phyloP scores from a whole-genome alignment of 805 yeast genomes.

The Spathaspora hagerdaliae region DNA sequence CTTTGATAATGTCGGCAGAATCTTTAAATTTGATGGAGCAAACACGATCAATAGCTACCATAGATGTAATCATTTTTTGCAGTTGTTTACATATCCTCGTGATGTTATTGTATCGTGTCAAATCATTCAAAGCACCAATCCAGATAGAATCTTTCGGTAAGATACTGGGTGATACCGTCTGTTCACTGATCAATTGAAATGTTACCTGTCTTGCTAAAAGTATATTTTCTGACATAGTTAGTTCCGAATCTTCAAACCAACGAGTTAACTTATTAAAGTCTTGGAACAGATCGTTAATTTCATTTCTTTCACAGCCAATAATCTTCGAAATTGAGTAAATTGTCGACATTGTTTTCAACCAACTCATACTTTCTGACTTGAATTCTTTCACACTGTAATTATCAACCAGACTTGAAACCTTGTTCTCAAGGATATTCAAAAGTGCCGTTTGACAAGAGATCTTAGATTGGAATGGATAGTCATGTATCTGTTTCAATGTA shows the following conservation, averaged over 20 bases:
- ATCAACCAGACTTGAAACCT: conserved; percentile 5
- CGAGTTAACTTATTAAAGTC: conserved; percentile 13
- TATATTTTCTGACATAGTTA: conserved; percentile 38
- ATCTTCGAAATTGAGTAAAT: conserved; percentile 15
- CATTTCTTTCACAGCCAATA: background rate
- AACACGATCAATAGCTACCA: conserved; percentile 41
- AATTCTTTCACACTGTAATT: conserved; percentile 13
- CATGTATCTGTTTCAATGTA: conserved; percentile 45
- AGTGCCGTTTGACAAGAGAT: conserved; percentile 17
- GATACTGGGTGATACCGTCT: background rate
- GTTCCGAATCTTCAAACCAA: conserved; percentile 38
- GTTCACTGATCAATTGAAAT: conserved; percentile 24
- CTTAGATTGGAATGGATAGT: conserved; percentile 18
- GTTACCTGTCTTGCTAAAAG: conserved; percentile 39
- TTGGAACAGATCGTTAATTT: conserved; percentile 1
- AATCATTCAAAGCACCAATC: conserved; percentile 31
- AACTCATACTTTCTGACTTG: conserved; percentile 8
- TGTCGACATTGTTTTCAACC: conserved; percentile 26
- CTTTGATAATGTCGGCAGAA: conserved; percentile 7
- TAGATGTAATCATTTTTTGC: conserved; percentile 51
- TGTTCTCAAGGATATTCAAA: conserved; percentile 13
- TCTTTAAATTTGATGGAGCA: conserved; percentile 15
- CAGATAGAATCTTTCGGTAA: conserved; percentile 9
- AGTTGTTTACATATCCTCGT: conserved; percentile 31
- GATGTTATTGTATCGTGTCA: conserved; percentile 38